Evolutionary conservation across 306 rosid species (phyloP).

Genomic region (Senna tora): DNA sequence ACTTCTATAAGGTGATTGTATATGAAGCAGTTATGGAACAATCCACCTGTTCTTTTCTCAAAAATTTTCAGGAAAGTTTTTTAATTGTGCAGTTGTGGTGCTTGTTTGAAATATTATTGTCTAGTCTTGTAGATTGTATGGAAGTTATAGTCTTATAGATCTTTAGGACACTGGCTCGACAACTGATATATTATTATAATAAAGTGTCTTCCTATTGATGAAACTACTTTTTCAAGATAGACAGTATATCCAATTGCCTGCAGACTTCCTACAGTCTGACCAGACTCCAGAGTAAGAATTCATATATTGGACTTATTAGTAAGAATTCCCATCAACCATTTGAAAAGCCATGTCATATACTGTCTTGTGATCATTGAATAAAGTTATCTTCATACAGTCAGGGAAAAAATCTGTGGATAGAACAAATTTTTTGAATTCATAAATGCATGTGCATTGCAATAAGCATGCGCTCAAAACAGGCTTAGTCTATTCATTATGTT

Average conservation of each 20-base stretch:
- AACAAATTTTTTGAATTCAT: not conserved
- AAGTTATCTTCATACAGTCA: not conserved
- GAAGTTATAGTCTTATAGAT: not conserved
- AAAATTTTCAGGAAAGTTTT: not conserved
- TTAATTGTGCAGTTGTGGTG: not conserved
- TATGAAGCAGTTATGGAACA: not conserved
- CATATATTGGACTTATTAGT: not conserved
- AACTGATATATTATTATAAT: not conserved
- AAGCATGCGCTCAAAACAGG: not conserved
- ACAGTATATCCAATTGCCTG: conserved; percentile 1
- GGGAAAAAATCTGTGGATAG: not conserved
- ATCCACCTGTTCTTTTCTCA: not conserved
- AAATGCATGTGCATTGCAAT: not conserved
- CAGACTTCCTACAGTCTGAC: not conserved
- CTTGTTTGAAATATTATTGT: not conserved
- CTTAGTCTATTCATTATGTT: conserved; percentile 30
- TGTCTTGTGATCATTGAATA: not conserved
- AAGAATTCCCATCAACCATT: not conserved
- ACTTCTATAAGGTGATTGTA: not conserved
- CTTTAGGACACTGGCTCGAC: not conserved
- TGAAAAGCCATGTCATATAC: not conserved
- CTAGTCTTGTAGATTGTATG: not conserved
- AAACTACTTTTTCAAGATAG: not conserved
- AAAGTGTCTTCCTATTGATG: not conserved
- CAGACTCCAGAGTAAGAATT: not conserved